Evolutionary conservation across 352 stramenopile genomes (phyloP).

Genomic region (Pythium rishiriense): DNA sequence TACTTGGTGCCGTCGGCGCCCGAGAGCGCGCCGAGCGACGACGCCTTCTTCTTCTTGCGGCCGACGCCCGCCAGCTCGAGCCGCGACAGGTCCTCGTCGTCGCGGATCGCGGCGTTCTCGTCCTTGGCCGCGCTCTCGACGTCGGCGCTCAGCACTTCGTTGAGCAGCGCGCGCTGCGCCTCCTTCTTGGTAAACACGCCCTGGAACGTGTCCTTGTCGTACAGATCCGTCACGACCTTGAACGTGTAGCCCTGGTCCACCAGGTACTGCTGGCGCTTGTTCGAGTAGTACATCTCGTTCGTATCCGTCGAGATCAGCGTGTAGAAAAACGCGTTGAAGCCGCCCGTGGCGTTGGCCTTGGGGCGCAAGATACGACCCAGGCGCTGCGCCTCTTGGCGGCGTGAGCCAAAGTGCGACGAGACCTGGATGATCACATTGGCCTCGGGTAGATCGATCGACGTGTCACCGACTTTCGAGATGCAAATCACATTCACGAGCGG

Average conservation of each 20-base stretch:
- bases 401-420: conserved; percentile 98
- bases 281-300: conserved; percentile 99
- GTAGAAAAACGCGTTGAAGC: conserved; percentile 99
- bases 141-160: conserved; percentile 80
- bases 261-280: conserved; percentile 99
- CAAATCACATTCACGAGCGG: conserved; percentile 89
- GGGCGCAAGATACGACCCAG: conserved; percentile 99
- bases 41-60: conserved; percentile 80
- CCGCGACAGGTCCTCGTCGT: conserved; percentile 80
- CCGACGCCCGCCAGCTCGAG: conserved; percentile 49
- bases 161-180: conserved; percentile 69
- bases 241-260: conserved; percentile 99
- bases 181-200: conserved; percentile 84
- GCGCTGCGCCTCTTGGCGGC: conserved; percentile 99
- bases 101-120: conserved; percentile 79
- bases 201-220: conserved; percentile 73
- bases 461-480: conserved; percentile 97
- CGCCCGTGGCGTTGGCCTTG: conserved; percentile 94
- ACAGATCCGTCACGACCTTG: conserved; percentile 98
- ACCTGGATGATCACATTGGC: conserved; percentile 99
- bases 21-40: conserved; percentile 73
- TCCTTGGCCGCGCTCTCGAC: conserved; percentile 81
- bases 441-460: conserved; percentile 99
- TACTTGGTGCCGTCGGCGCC: conserved; percentile 80
- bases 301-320: conserved; percentile 99